These are phyloP conservation scores for Singerocomus rubriflavus DNA, from an alignment of 1,284 basidiomycete genomes.

Conservation along the genomic window DNA sequence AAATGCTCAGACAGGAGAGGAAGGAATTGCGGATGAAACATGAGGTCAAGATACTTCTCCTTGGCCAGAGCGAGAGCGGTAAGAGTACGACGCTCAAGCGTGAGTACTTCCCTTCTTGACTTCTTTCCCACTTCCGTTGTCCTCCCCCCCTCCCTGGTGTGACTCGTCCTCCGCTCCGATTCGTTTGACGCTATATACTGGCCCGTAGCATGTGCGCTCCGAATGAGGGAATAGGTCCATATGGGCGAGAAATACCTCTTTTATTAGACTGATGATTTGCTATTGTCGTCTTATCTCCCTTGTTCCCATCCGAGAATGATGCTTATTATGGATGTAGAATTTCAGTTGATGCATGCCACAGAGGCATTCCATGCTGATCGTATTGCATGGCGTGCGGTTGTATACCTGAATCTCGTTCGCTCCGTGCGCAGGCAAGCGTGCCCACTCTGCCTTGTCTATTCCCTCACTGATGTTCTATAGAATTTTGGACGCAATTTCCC, in stretches of 20 bases:
- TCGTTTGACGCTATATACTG: not conserved
- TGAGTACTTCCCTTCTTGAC: conserved; percentile 44
- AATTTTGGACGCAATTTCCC: conserved; percentile 73
- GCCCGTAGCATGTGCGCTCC: not conserved
- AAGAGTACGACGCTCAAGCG: conserved; percentile 82
- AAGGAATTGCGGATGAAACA: conserved; percentile 54
- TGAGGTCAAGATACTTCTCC: conserved; percentile 70
- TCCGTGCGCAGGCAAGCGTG: conserved; percentile 63
- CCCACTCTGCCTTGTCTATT: not conserved
- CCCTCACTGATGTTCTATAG: conserved; percentile 34
- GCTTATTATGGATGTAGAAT: conserved; percentile 49
- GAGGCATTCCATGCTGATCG: conserved; percentile 72
- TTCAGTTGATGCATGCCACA: conserved; percentile 73
- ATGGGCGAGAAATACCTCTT: conserved; percentile 2
- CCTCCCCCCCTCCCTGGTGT: not conserved
- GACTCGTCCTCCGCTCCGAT: not conserved
- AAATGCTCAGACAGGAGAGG: conserved; percentile 63
- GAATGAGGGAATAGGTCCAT: not conserved
- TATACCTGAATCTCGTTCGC: conserved; percentile 79
- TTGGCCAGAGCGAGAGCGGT: conserved; percentile 80
- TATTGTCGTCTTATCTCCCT: conserved; percentile 3
- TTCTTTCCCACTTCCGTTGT: conserved; percentile 8
- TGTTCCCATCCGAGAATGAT: not conserved
- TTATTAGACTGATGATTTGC: conserved; percentile 3
- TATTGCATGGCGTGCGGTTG: conserved; percentile 79